phyloP scores from a whole-genome alignment of 1,284 basidiomycete species.

The Anthracocystis walkeri region DNA sequence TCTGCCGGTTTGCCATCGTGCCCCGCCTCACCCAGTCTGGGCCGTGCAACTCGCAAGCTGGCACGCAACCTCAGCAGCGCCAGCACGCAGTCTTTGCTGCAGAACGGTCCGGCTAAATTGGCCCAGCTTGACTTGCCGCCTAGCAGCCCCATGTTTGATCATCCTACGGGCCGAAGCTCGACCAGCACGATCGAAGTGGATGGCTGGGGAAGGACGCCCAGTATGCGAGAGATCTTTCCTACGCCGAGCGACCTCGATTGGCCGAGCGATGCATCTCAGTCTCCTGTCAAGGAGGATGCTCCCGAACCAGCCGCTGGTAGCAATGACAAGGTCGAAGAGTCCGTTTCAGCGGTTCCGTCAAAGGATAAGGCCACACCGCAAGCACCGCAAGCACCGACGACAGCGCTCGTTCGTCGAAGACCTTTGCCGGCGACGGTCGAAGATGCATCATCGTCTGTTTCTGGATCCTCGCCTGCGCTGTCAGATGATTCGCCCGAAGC shows the following conservation, averaged over 20 bases:
- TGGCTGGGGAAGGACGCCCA: constrained; percentile 49
- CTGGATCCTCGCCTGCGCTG: constrained; percentile 42
- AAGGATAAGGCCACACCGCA: constrained; percentile 1
- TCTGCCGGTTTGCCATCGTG: constrained; percentile 38
- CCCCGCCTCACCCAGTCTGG: constrained; percentile 37
- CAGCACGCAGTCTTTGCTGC: constrained; percentile 14
- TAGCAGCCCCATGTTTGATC: constrained; percentile 43
- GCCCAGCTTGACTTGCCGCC: constrained; percentile 45
- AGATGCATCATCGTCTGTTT: constrained; percentile 58
- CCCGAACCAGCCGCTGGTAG: not conserved
- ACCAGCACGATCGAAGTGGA: constrained; percentile 35
- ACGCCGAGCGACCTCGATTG: constrained; percentile 52
- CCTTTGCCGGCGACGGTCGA: constrained; percentile 66
- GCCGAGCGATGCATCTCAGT: constrained; percentile 27
- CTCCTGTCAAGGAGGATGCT: constrained; percentile 8
- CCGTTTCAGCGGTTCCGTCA: not conserved
- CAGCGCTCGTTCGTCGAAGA: constrained; percentile 25
- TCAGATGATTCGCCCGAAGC: constrained; percentile 37
- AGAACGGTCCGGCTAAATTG: constrained; percentile 27
- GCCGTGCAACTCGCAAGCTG: constrained; percentile 30
- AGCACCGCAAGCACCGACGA: not conserved
- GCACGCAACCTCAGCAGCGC: constrained; percentile 32
- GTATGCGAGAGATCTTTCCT: constrained; percentile 56
- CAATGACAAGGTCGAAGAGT: constrained; percentile 1
- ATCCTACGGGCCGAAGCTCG: constrained; percentile 32